Conservation (phyloP, 768 basidiomycete species). For the Myochromella boudieri region DNA sequence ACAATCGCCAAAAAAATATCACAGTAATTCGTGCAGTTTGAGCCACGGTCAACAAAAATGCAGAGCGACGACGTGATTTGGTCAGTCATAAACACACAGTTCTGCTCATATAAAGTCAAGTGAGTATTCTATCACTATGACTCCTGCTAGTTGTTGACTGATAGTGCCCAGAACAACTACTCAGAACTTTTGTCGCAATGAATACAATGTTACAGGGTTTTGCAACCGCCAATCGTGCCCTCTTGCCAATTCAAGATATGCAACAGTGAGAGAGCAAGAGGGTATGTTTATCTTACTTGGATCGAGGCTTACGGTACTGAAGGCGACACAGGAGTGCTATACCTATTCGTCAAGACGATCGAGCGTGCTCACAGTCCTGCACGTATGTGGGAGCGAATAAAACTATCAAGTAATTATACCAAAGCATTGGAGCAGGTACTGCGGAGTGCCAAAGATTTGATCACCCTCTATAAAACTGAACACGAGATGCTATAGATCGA, state of each 20-base stretch:
- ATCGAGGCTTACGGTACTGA: background rate
- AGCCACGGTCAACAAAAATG: no score
- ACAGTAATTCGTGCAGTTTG: no score
- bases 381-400: slow-evolving; percentile 97
- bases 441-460: no score
- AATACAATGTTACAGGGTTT: slow-evolving; percentile 96
- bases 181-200: slow-evolving; percentile 98
- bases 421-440: slow-evolving; percentile 95
- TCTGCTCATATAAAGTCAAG: slow-evolving; percentile 99
- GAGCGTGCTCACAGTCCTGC: slow-evolving; percentile 96
- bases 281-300: slow-evolving; percentile 44
- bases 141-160: slow-evolving; percentile 8
- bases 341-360: slow-evolving; percentile 96
- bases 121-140: slow-evolving; percentile 38
- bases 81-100: slow-evolving; percentile 91
- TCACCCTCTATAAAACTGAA: no score
- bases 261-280: slow-evolving; percentile 96
- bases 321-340: slow-evolving; percentile 64
- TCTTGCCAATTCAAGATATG: slow-evolving; percentile 95
- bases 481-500: slow-evolving; percentile 68
- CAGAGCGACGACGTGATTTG: slow-evolving; percentile 99
- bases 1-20: no score
- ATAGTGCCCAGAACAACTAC: slow-evolving; percentile 69
- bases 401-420: slow-evolving; percentile 89
- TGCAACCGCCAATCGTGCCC: slow-evolving; percentile 96